Base-by-base conservation (phyloP, 345 rosid genomes). In the Eucalyptus coolabah region DNA sequence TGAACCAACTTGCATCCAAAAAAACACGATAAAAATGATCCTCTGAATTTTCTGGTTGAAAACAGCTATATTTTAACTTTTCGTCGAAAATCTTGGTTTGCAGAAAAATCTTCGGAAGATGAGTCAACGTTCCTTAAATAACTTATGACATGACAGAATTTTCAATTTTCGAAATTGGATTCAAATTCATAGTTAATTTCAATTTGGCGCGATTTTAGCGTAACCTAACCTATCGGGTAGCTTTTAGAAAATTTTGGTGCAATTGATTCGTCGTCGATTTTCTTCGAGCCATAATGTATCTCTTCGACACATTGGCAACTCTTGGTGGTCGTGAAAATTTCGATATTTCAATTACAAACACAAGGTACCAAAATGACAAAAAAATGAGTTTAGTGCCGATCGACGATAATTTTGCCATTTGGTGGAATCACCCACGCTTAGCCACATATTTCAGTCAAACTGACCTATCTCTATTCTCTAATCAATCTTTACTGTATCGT, bases 181-280 rank as follows among this genome's bases (percentile, higher is more conserved):
- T 49, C 16, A 13, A 49, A 49, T 49, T 49, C 50, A 49, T 49
- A 5, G 16, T 49, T 49, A 49, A 49, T 49, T 13, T 49, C 6
- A 49, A 49, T 49, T 4, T 49, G 50, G 6, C 0, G 0, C 1
- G 50, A 49, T 49, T 49, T 49, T 49, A 49, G 16, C 1, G 5
- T 49, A 1, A 49, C 2, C 0, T 49, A 49, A 2, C 2, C 0
- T 49, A 49, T 0, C 6, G 2, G 6, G 6, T 49, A 49, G 2
- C 6, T 49, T 49, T 49, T 49, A 49, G 1, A 49, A 13, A 49
- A 49, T 13, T 49, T 49, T 49, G 16, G 50, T 49, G 16, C 6
- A 49, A 49, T 49, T 49, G 50, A 49, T 15, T 49, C 6, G 1
- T 49, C 0, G 0, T 49, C 6, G 16, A 49, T 49, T 49, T 49